Evolutionary conservation across 2,329 filamentous ascomycete species (phyloP), one percentile per base, ranked within the genome.

Genomic region (Cordyceps militaris): DNA sequence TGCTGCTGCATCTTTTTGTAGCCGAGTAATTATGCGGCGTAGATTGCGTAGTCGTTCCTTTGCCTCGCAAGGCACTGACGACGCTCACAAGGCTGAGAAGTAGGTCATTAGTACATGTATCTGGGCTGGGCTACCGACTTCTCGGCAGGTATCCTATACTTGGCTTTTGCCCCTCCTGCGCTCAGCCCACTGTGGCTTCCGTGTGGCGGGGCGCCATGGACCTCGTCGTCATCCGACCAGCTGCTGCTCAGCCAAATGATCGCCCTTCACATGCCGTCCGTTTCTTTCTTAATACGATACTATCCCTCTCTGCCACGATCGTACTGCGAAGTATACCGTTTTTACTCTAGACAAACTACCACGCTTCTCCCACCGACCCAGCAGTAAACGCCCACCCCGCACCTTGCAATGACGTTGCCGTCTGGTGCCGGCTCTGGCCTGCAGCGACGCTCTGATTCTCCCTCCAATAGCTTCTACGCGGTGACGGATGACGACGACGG

Each of bases 401-500:
- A 28, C 11, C 24, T 16, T 14, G 11, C 32, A 38, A 56, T 56
- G 54, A 49, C 54, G 34, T 43, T 43, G 13, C 11, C 46, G 24
- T 32, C 34, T 8, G 46, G 26, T 56, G 44, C 5, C 34, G 46
- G 36, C 44, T 56, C 54, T 19, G 26, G 34, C 34, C n/a, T 24
- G 19, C 54, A 44, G 14, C 54, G 26, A 32, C 6, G 54, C 14
- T 32, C 44, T 10, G 54, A 49, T 16, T 97, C 92, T 36, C 91
- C 92, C 2, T 83, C 89, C 3, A 90, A 86, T 54, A 96, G 91
- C 66, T 94, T 93, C 78, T 97, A 96, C 78, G 93, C 93, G 68
- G 79, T 97, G 79, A 96, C 90, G 72, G 95, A 99, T 76, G 91
- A 96, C 68, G 92, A 96, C 62, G 94, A 97, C 73, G 89, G 88